Evolutionary conservation across 768 basidiomycete species (phyloP).

Genomic region (Suillus discolor): DNA sequence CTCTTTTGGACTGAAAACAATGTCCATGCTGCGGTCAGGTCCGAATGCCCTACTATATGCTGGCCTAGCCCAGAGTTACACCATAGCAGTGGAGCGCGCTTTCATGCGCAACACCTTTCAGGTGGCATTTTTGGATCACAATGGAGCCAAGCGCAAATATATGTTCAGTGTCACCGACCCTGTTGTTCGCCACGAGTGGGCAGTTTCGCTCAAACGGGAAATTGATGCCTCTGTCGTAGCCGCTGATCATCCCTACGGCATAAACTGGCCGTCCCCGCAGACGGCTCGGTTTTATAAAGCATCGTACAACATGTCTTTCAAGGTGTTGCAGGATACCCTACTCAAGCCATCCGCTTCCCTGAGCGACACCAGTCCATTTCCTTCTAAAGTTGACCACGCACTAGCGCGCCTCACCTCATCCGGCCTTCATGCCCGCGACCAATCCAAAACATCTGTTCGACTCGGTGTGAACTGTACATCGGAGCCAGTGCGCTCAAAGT

Average conservation of each 20-base stretch:
- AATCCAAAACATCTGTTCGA: slow-evolving; percentile 11
- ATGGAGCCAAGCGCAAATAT: slow-evolving; percentile 76
- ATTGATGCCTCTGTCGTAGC: slow-evolving; percentile 51
- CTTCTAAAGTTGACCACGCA: slow-evolving; percentile 35
- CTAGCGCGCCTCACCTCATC: slow-evolving; percentile 34
- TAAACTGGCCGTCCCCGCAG: slow-evolving; percentile 38
- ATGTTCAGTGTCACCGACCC: slow-evolving; percentile 93
- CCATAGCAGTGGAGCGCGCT: slow-evolving; percentile 81
- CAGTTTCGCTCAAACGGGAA: slow-evolving; percentile 64
- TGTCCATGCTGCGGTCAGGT: slow-evolving; percentile 84
- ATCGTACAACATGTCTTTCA: slow-evolving; percentile 75
- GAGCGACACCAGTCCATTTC: slow-evolving; percentile 18
- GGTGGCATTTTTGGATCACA: slow-evolving; percentile 75
- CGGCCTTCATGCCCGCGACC: slow-evolving; percentile 9
- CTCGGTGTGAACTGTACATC: slow-evolving; percentile 20
- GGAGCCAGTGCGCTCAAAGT: slow-evolving; percentile 63
- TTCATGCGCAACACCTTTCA: slow-evolving; percentile 99
- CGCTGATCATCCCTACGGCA: slow-evolving; percentile 28
- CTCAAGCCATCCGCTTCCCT: slow-evolving; percentile 44
- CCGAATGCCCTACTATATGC: slow-evolving; percentile 82
- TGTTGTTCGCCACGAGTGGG: slow-evolving; percentile 75
- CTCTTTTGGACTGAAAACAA: slow-evolving; percentile 77
- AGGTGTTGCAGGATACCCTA: slow-evolving; percentile 83
- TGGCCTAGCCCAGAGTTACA: slow-evolving; percentile 77
- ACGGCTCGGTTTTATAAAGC: slow-evolving; percentile 59